Evolutionary conservation across 768 basidiomycete genomes (phyloP).

Genomic region (Lactarius indigo): DNA sequence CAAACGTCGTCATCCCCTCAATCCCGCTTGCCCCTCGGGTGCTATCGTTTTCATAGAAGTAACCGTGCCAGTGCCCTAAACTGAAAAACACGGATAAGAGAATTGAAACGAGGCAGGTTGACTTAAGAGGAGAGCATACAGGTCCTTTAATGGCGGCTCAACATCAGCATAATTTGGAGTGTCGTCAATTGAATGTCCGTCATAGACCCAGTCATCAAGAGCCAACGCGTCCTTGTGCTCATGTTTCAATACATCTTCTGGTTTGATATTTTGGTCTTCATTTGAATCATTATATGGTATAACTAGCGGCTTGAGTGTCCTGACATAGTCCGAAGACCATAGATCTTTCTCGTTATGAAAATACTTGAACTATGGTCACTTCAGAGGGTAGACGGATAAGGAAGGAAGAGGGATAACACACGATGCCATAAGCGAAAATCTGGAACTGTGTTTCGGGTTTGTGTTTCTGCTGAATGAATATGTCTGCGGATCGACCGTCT

Average conservation of each 20-base stretch:
- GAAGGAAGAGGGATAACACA: slow-evolving; percentile 4
- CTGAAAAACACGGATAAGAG: neutral
- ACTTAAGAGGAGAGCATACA: neutral
- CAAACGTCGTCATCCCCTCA: slow-evolving; percentile 16
- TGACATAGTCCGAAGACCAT: slow-evolving; percentile 7
- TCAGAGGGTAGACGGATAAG: neutral
- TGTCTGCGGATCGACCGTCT: slow-evolving; percentile 5
- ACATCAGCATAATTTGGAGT: neutral
- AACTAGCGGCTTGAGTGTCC: neutral
- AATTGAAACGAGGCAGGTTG: neutral
- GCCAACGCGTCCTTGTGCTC: neutral
- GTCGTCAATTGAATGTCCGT: slow-evolving; percentile 14
- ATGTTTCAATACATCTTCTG: slow-evolving; percentile 5
- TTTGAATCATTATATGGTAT: slow-evolving; percentile 2
- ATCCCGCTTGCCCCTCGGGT: neutral
- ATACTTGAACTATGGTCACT: slow-evolving; percentile 14
- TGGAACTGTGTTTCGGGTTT: slow-evolving; percentile 27
- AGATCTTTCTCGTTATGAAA: neutral
- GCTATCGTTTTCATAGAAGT: slow-evolving; percentile 5
- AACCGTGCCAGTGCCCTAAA: slow-evolving; percentile 22
- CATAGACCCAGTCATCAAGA: slow-evolving; percentile 17
- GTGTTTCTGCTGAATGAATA: slow-evolving; percentile 26
- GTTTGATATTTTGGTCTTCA: slow-evolving; percentile 15
- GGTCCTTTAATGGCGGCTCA: slow-evolving; percentile 9
- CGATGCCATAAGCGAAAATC: slow-evolving; percentile 26